phyloP scores from a whole-genome alignment of 1,284 basidiomycete genomes.

The Stereum hirsutum region DNA sequence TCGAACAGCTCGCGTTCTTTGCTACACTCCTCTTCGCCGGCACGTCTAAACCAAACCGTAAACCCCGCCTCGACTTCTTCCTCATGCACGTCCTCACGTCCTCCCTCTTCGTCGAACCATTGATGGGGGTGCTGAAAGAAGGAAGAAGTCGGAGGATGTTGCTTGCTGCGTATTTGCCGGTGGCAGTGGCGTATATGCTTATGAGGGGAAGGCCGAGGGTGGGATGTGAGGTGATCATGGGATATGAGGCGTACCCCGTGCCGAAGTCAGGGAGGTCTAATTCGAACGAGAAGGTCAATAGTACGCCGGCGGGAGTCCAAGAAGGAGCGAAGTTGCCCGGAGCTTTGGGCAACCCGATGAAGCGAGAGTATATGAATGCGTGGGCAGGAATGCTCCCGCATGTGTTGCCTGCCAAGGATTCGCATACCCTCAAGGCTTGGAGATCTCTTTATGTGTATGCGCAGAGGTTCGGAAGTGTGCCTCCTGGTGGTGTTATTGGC shows the following conservation, averaged over 20 bases:
- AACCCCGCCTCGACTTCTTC: slow-evolving; percentile 60
- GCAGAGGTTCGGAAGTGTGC: slow-evolving; percentile 35
- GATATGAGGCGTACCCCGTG: slow-evolving; percentile 33
- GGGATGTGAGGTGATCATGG: slow-evolving; percentile 45
- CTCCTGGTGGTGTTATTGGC: slow-evolving; percentile 35
- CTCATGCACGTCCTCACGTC: slow-evolving; percentile 63
- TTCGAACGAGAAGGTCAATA: slow-evolving; percentile 2
- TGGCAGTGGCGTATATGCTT: slow-evolving; percentile 33
- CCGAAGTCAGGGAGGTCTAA: slow-evolving; percentile 20
- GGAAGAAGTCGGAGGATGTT: slow-evolving; percentile 33
- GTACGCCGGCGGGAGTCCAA: not conserved
- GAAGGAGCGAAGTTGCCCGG: slow-evolving; percentile 9
- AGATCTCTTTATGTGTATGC: slow-evolving; percentile 46
- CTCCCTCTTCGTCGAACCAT: slow-evolving; percentile 48
- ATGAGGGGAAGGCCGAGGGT: slow-evolving; percentile 52
- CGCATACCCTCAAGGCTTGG: slow-evolving; percentile 54
- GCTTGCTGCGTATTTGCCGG: slow-evolving; percentile 37
- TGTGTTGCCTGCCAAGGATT: slow-evolving; percentile 45
- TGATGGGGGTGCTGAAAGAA: slow-evolving; percentile 29
- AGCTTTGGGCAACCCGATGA: slow-evolving; percentile 27
- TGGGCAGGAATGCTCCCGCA: slow-evolving; percentile 52
- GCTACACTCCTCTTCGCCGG: slow-evolving; percentile 44
- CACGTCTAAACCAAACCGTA: slow-evolving; percentile 38
- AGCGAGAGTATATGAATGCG: slow-evolving; percentile 34
- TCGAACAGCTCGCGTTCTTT: slow-evolving; percentile 46